These are phyloP conservation scores for Talaromyces sp. DNA, from an alignment of 2,329 filamentous ascomycete genomes.

Conservation along the genomic window DNA sequence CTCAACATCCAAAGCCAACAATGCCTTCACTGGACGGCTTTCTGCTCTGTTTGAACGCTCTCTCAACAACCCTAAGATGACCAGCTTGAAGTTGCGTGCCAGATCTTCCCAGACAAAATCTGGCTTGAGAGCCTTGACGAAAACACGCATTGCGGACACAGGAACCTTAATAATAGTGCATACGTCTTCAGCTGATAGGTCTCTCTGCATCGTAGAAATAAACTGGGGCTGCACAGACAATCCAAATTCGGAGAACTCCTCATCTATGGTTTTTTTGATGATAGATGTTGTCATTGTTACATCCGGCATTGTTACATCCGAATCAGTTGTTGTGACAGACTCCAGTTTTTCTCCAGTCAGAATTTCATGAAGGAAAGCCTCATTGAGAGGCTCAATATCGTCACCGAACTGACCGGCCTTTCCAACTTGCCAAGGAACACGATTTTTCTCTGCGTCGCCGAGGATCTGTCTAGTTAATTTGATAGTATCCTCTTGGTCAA, in stretches of 20 bases:
- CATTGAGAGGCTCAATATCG: background rate
- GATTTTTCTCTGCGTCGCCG: background rate
- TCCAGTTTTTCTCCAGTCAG: background rate
- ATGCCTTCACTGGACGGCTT: conserved; percentile 8
- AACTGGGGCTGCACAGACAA: background rate
- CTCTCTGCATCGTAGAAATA: background rate
- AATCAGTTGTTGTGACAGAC: background rate
- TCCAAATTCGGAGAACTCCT: background rate
- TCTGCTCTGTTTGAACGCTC: conserved; percentile 9
- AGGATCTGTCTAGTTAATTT: background rate
- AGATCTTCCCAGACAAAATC: conserved; percentile 8
- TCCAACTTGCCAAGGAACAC: background rate
- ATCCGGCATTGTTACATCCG: background rate
- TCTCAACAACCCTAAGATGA: conserved; percentile 13
- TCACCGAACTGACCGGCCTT: background rate
- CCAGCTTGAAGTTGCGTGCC: conserved; percentile 12
- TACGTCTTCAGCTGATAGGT: background rate
- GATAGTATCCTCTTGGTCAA: background rate
- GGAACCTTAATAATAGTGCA: background rate
- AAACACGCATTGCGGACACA: background rate
- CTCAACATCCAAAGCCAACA: background rate
- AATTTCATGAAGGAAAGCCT: background rate
- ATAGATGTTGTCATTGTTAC: background rate
- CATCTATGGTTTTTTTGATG: background rate
- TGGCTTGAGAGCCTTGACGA: background rate